These are phyloP conservation scores for Phoenix dactylifera DNA, from an alignment of 176 grass and related monocot species.

Conservation along the genomic window DNA sequence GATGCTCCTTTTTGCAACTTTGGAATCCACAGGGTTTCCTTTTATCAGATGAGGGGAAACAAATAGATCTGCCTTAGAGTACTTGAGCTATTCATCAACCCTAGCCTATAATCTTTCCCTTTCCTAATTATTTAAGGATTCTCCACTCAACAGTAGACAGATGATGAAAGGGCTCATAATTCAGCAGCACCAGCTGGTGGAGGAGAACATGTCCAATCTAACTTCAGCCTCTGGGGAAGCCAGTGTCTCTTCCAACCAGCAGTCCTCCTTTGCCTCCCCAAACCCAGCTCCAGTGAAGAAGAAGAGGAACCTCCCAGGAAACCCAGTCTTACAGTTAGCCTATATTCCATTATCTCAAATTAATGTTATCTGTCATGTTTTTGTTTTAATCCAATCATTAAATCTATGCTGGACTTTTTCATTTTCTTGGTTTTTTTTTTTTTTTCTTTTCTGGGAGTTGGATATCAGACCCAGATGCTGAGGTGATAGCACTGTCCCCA, in stretches of 20 bases:
- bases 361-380: no score
- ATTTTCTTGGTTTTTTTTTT: background rate
- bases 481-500: slow-evolving; percentile 82
- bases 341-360: no score
- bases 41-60: slow-evolving; percentile 1
- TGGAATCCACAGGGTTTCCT: slow-evolving; percentile 6
- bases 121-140: no score
- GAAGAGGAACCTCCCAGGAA: slow-evolving; percentile 89
- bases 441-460: background rate
- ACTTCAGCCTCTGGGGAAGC: slow-evolving; percentile 90
- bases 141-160: background rate
- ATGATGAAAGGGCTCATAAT: slow-evolving; percentile 64
- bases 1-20: slow-evolving; percentile 15
- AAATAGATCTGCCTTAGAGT: background rate
- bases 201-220: slow-evolving; percentile 96
- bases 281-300: slow-evolving; percentile 57
- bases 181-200: slow-evolving; percentile 57
- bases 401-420: background rate
- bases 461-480: slow-evolving; percentile 68
- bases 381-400: no score
- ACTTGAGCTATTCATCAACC: no score
- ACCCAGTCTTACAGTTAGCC: slow-evolving; percentile 47
- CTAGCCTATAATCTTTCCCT: no score
- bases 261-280: slow-evolving; percentile 38
- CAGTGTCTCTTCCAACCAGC: slow-evolving; percentile 60